These are phyloP conservation scores for Fusarium sp. DNA, from an alignment of 2,329 filamentous ascomycete genomes.

Conservation along the genomic window DNA sequence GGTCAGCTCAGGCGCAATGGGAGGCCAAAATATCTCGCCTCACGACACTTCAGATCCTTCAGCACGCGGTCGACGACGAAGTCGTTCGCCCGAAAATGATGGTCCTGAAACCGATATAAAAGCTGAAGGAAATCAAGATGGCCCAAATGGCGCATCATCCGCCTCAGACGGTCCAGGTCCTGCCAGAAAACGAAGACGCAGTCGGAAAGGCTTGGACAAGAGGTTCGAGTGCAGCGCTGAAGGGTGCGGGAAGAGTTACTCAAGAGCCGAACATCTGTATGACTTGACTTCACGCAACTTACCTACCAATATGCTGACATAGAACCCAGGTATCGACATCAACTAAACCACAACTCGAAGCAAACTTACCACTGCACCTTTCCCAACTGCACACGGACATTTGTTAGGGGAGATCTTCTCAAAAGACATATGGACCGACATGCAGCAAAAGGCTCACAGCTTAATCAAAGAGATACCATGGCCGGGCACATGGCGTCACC, in stretches of 20 bases:
- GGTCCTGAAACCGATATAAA: slow-evolving; percentile 56
- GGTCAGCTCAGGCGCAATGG: slow-evolving; percentile 56
- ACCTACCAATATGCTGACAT: slow-evolving; percentile 18
- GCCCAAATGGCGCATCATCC: slow-evolving; percentile 59
- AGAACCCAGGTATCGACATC: slow-evolving; percentile 77
- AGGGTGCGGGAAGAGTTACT: slow-evolving; percentile 95
- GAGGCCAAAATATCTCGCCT: slow-evolving; percentile 53
- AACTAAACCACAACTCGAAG: slow-evolving; percentile 95
- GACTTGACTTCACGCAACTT: slow-evolving; percentile 43
- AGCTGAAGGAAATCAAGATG: slow-evolving; percentile 48
- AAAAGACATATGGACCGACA: slow-evolving; percentile 86
- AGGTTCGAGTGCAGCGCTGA: slow-evolving; percentile 85
- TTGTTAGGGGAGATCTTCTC: slow-evolving; percentile 93
- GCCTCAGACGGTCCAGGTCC: slow-evolving; percentile 65
- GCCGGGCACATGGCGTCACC: slow-evolving; percentile 52
- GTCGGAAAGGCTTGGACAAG: slow-evolving; percentile 82
- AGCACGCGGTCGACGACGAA: slow-evolving; percentile 56
- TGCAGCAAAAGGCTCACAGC: slow-evolving; percentile 79
- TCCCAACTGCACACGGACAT: slow-evolving; percentile 87
- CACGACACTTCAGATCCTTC: slow-evolving; percentile 49
- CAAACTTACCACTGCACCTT: slow-evolving; percentile 95
- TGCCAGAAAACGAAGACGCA: slow-evolving; percentile 76
- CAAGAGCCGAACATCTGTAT: slow-evolving; percentile 93
- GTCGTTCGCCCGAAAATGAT: slow-evolving; percentile 57
- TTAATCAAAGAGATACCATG: slow-evolving; percentile 76